A percentile compares a stretch with the other conserved stretches of the same genome.
Conservation (phyloP, 2,329 filamentous ascomycete species). For the Ophiostoma sp. region DNA sequence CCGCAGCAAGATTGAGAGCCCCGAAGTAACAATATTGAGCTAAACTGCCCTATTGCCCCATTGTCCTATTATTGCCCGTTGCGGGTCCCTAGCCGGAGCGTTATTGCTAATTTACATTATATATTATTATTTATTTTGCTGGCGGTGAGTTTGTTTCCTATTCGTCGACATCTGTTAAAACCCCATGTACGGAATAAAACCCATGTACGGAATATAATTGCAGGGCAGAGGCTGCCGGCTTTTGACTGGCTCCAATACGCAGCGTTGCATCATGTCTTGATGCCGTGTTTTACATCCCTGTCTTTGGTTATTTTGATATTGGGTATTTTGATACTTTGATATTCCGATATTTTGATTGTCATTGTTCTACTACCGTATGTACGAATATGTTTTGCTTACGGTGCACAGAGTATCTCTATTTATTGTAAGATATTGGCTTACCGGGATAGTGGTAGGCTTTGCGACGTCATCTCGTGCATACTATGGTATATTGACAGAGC, state of each 20-base stretch:
- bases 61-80: background rate
- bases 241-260: constrained; percentile 8
- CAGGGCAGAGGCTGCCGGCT: background rate
- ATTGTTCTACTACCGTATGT: background rate
- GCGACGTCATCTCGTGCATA: background rate
- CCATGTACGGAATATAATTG: too few relatives aligned
- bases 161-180: background rate
- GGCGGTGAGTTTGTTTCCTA: background rate
- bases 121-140: too few relatives aligned
- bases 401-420: too few relatives aligned
- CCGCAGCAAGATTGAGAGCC: too few relatives aligned
- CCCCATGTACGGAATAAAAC: too few relatives aligned
- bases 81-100: too few relatives aligned
- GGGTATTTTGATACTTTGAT: background rate
- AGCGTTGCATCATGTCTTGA: constrained; percentile 1
- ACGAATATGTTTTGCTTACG: background rate
- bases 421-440: background rate
- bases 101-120: too few relatives aligned
- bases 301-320: background rate
- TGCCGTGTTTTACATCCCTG: background rate
- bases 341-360: background rate
- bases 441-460: background rate
- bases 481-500: background rate
- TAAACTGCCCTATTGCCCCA: background rate
- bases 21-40: too few relatives aligned